Conservation (phyloP, 805 yeast genomes). For the Saccharomycopsis oosterbeekiorum region DNA sequence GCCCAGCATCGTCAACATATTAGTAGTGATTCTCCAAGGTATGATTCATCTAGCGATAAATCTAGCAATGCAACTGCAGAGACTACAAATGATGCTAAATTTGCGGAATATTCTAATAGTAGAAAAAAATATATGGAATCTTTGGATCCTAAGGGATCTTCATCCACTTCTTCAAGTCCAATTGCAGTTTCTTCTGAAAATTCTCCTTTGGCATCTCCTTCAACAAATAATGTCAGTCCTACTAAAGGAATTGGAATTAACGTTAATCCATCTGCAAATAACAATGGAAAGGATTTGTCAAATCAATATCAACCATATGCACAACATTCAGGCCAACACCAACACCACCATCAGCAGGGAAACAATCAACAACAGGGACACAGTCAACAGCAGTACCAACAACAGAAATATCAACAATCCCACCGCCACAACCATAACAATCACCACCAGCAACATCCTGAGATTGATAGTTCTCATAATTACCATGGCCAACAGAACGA, state of each 20-base stretch:
- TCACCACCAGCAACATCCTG: constrained; percentile 4
- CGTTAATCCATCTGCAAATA: background rate
- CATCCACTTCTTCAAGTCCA: background rate
- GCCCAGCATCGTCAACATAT: background rate
- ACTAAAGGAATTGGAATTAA: background rate
- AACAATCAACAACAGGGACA: constrained; percentile 1
- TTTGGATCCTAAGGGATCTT: background rate
- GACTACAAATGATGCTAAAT: background rate
- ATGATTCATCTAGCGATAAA: background rate
- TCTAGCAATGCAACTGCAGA: background rate
- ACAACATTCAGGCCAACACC: background rate
- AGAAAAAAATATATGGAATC: background rate
- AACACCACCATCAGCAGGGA: background rate
- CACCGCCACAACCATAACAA: background rate
- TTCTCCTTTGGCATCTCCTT: background rate
- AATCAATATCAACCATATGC: background rate
- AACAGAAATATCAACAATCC: constrained; percentile 7
- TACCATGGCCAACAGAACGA: background rate
- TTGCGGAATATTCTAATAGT: background rate
- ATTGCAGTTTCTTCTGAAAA: background rate
- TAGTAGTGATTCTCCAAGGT: background rate
- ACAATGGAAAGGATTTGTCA: background rate
- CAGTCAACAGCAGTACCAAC: constrained; percentile 5
- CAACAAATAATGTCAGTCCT: background rate
- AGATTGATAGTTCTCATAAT: background rate